Evolutionary conservation across 2,329 filamentous ascomycete species (phyloP).

Genomic region (Cryphonectria radicalis): DNA sequence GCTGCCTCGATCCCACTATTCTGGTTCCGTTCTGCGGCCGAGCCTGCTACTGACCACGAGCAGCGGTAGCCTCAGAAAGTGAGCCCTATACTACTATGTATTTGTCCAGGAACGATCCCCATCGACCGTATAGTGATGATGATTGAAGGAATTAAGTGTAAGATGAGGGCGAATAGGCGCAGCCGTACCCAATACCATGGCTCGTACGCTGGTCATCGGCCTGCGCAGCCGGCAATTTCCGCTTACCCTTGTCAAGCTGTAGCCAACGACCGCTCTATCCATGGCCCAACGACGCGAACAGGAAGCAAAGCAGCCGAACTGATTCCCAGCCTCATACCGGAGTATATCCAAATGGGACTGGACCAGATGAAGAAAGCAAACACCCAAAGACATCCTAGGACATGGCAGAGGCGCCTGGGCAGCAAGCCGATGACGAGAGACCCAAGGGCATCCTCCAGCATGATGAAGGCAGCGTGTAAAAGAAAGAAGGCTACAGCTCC

Average conservation of each 20-base stretch:
- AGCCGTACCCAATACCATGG: too few relatives aligned
- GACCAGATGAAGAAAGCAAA: constrained; percentile 14
- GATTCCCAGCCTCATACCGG: constrained; percentile 11
- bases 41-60: too few relatives aligned
- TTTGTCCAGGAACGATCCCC: too few relatives aligned
- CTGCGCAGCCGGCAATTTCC: too few relatives aligned
- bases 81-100: too few relatives aligned
- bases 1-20: too few relatives aligned
- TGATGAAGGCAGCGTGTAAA: constrained; percentile 20
- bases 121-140: too few relatives aligned
- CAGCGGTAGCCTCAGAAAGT: too few relatives aligned
- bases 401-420: neutral
- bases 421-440: neutral
- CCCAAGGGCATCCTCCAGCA: constrained; percentile 16
- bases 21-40: too few relatives aligned
- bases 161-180: too few relatives aligned
- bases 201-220: too few relatives aligned
- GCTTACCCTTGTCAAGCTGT: neutral
- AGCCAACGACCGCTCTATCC: constrained; percentile 2
- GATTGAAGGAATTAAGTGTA: too few relatives aligned
- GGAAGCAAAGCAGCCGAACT: constrained; percentile 17
- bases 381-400: constrained; percentile 16
- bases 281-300: constrained; percentile 16
- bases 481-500: constrained; percentile 17
- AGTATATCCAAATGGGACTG: constrained; percentile 14